Evolutionary conservation across 163 green algal genomes (phyloP), one percentile per base, ranked within the genome.

Genomic region (Chlorella variabilis): DNA sequence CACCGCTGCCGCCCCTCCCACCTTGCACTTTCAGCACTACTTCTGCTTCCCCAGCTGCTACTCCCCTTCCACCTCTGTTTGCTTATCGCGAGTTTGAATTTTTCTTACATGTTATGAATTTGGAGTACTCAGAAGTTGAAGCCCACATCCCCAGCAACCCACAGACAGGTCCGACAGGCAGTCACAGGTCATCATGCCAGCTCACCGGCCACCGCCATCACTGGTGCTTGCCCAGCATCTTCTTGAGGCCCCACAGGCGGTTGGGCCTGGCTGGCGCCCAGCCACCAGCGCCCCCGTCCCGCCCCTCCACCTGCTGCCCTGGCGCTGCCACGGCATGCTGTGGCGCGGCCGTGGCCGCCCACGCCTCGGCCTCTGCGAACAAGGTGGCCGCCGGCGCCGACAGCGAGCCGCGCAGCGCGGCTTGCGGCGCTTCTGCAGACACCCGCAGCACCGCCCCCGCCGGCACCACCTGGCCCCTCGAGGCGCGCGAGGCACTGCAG

Each of bases 151-250:
- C n/a, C n/a, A n/a, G n/a, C n/a, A n/a, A n/a, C n/a, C n/a, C n/a
- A n/a, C n/a, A n/a, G n/a, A n/a, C n/a, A n/a, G n/a, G n/a, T n/a
- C n/a, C n/a, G n/a, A n/a, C n/a, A n/a, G n/a, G n/a, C n/a, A n/a
- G n/a, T n/a, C n/a, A n/a, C n/a, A n/a, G n/a, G n/a, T n/a, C n/a
- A n/a, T n/a, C n/a, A n/a, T n/a, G n/a, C n/a, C n/a, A n/a, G n/a
- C n/a, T n/a, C n/a, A n/a, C n/a, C n/a, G n/a, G n/a, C n/a, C 45
- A 54, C 11, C 45, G 11, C 45, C 11, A 54, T 67, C 59, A 67
- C 3, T 67, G 9, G 59, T 67, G 59, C 59, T 67, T 67, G 59
- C 59, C 59, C 59, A 67, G 59, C 59, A 67, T 38, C 59, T 38
- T 36, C 59, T 67, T 67, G 8, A 67, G 29, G 6, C 59, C 59